Percentiles rank a stretch among this genome's conserved stretches.
These are phyloP conservation scores for Desmodesmus armatus DNA, from an alignment of 139 green algal species.

Conservation along the genomic window DNA sequence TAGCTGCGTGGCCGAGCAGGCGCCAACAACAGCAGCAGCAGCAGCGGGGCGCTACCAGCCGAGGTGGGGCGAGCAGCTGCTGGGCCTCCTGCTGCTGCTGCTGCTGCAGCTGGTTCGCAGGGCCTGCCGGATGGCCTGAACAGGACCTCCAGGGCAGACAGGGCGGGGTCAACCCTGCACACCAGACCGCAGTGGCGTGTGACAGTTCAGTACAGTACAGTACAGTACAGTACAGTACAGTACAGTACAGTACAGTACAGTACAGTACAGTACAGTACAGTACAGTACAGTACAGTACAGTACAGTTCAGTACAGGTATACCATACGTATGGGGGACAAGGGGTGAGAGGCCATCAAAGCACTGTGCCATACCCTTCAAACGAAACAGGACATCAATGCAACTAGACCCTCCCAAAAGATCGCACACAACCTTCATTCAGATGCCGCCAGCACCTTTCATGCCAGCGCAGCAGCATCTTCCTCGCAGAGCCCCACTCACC, in stretches of 20 bases:
- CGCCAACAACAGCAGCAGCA: not conserved
- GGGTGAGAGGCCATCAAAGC: too few relatives aligned
- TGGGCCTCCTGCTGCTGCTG: not conserved
- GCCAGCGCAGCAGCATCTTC: not conserved
- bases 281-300: not conserved
- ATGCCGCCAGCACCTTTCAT: not conserved
- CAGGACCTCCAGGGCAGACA: not conserved
- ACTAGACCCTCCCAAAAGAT: not conserved
- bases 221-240: not conserved
- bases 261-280: not conserved
- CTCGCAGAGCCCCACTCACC: not conserved
- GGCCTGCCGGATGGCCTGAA: conserved; percentile 1
- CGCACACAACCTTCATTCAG: not conserved
- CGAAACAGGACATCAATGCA: not conserved
- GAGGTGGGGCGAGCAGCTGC: not conserved
- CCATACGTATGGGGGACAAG: not conserved
- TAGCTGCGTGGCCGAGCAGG: not conserved
- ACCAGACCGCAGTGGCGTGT: not conserved
- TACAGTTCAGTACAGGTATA: not conserved
- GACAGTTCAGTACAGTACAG: not conserved
- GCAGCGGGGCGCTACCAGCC: too few relatives aligned
- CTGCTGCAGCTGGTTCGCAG: not conserved
- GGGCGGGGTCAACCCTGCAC: not conserved
- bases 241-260: not conserved
- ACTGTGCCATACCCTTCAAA: not conserved